phyloP scores from a whole-genome alignment of 2,329 filamentous ascomycete genomes.

The Helminthosporium solani region DNA sequence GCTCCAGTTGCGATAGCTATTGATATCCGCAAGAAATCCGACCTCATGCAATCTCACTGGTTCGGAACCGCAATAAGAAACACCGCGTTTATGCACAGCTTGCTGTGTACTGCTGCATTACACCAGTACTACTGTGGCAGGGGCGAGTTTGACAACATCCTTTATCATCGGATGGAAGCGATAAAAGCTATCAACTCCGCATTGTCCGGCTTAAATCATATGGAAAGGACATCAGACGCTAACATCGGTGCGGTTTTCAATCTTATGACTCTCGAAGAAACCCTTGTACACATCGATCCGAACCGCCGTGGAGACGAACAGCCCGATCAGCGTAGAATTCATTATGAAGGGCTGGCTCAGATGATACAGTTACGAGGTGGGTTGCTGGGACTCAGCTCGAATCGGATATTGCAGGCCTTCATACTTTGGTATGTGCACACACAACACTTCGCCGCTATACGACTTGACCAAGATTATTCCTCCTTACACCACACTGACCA shows the following conservation, averaged over 20 bases:
- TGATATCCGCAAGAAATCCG: slow-evolving; percentile 36
- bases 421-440: slow-evolving; percentile 41
- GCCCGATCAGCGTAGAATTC: slow-evolving; percentile 34
- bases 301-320: slow-evolving; percentile 23
- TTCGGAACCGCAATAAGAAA: slow-evolving; percentile 39
- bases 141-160: slow-evolving; percentile 32
- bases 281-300: slow-evolving; percentile 20
- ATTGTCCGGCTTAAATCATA: slow-evolving; percentile 28
- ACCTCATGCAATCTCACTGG: slow-evolving; percentile 40
- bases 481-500: neutral
- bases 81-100: slow-evolving; percentile 42
- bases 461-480: too few relatives aligned
- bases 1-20: slow-evolving; percentile 40
- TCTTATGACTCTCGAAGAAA: slow-evolving; percentile 39
- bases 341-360: slow-evolving; percentile 34
- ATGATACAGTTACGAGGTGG: slow-evolving; percentile 42
- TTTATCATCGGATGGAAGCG: slow-evolving; percentile 37
- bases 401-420: slow-evolving; percentile 43
- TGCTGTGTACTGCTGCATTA: slow-evolving; percentile 38
- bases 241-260: slow-evolving; percentile 44
- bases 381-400: slow-evolving; percentile 34
- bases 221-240: slow-evolving; percentile 34
- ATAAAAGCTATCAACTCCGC: slow-evolving; percentile 37
- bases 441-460: slow-evolving; percentile 11
- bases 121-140: slow-evolving; percentile 36